A percentile compares a stretch with the other conserved stretches of the same genome.
These are phyloP conservation scores for Euphrasia confusa DNA, from an alignment of 257 asterid genomes.

Conservation along the genomic window DNA sequence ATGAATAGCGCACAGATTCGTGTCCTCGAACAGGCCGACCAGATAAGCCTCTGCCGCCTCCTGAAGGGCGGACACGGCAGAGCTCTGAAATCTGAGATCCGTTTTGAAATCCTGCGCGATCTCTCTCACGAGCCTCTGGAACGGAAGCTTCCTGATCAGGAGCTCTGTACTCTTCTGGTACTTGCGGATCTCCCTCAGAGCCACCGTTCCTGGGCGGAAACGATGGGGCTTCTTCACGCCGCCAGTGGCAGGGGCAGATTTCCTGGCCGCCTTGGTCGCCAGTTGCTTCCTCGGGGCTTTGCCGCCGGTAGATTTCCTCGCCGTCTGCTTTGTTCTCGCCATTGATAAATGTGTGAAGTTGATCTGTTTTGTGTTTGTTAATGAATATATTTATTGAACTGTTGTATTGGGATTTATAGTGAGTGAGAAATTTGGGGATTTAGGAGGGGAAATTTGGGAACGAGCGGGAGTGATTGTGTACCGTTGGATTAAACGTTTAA, in stretches of 20 bases:
- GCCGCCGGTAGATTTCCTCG: slow-evolving; percentile 34
- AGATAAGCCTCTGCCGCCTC: slow-evolving; percentile 41
- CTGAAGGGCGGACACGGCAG: slow-evolving; percentile 34
- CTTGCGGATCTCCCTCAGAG: slow-evolving; percentile 33
- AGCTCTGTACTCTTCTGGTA: slow-evolving; percentile 37
- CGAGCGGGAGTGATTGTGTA: neutral
- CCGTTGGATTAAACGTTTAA: neutral
- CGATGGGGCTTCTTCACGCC: slow-evolving; percentile 41
- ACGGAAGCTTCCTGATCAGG: slow-evolving; percentile 30
- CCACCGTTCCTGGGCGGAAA: slow-evolving; percentile 37
- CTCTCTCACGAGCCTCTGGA: slow-evolving; percentile 36
- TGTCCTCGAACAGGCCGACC: slow-evolving; percentile 35
- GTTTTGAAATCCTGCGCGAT: slow-evolving; percentile 38
- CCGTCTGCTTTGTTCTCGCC: slow-evolving; percentile 32
- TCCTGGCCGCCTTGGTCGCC: slow-evolving; percentile 37
- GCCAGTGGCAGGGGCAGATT: slow-evolving; percentile 36
- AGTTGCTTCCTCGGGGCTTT: slow-evolving; percentile 35
- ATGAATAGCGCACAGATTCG: slow-evolving; percentile 33
- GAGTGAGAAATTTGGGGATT: neutral
- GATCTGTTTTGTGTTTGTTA: too few relatives aligned
- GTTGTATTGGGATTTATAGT: slow-evolving; percentile 16
- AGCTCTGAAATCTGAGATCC: slow-evolving; percentile 35
- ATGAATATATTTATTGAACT: neutral
- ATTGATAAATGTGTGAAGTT: neutral
- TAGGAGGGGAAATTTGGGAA: too few relatives aligned